A percentile compares a stretch with the other conserved stretches of the same genome.
Conservation (phyloP, 176 grass and related monocot species). For the Carex cristatella region DNA sequence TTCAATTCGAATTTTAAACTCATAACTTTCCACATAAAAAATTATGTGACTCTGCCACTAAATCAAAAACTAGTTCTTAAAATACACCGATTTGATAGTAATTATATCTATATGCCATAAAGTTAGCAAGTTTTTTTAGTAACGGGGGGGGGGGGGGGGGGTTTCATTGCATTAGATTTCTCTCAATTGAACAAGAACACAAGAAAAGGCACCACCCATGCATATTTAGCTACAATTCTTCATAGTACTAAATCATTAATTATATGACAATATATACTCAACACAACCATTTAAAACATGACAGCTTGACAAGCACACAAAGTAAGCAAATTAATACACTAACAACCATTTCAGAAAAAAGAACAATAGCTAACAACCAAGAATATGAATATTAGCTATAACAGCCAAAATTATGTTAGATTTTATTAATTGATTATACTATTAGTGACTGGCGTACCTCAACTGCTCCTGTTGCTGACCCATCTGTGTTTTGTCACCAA, state of each 20-base stretch:
- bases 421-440: background rate
- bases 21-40: too few species aligned
- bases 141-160: too few species aligned
- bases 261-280: background rate
- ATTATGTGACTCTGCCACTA: too few species aligned
- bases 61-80: too few species aligned
- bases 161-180: background rate
- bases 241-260: background rate
- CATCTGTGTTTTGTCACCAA: conserved; percentile 9
- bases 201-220: background rate
- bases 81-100: background rate
- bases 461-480: conserved; percentile 6
- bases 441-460: background rate
- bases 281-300: background rate
- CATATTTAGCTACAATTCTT: background rate
- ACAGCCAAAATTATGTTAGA: background rate
- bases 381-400: conserved; percentile 16
- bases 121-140: background rate
- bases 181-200: background rate
- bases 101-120: background rate
- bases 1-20: too few species aligned
- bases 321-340: background rate
- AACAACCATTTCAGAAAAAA: background rate
- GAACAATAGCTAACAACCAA: conserved; percentile 16
- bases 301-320: background rate